These are phyloP conservation scores for Medicago arabica DNA, from an alignment of 306 rosid genomes.

Conservation along the genomic window DNA sequence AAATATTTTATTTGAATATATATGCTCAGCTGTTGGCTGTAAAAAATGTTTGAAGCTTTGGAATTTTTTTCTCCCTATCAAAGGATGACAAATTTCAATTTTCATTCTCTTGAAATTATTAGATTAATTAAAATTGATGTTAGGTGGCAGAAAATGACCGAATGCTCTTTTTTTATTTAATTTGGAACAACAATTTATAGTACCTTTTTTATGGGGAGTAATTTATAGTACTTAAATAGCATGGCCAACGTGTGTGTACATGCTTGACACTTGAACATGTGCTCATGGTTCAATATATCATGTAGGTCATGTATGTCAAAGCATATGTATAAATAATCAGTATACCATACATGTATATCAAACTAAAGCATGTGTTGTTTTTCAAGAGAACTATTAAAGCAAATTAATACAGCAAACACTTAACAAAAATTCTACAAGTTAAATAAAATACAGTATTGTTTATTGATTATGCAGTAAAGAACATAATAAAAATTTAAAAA, in stretches of 20 bases:
- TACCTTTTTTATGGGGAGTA: no score
- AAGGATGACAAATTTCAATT: not conserved
- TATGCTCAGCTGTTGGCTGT: not conserved
- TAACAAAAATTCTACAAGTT: no score
- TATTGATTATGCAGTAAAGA: no score
- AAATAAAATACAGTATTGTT: no score
- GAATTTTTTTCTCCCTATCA: not conserved
- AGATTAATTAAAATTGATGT: not conserved
- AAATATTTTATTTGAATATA: not conserved
- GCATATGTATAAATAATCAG: no score
- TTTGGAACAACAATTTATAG: not conserved
- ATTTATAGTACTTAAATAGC: not conserved
- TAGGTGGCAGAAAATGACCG: not conserved
- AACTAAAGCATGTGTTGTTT: no score
- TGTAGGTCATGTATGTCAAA: no score
- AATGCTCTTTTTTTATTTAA: not conserved
- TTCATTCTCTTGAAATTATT: not conserved
- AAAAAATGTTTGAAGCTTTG: not conserved
- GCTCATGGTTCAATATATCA: no score
- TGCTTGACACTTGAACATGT: not conserved
- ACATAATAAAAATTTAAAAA: no score
- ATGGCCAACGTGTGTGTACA: not conserved
- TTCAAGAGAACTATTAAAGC: no score
- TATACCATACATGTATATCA: no score
- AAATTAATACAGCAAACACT: no score